phyloP scores from a whole-genome alignment of 1,139 yeast genomes.

The Insectozyma bohioensis region DNA sequence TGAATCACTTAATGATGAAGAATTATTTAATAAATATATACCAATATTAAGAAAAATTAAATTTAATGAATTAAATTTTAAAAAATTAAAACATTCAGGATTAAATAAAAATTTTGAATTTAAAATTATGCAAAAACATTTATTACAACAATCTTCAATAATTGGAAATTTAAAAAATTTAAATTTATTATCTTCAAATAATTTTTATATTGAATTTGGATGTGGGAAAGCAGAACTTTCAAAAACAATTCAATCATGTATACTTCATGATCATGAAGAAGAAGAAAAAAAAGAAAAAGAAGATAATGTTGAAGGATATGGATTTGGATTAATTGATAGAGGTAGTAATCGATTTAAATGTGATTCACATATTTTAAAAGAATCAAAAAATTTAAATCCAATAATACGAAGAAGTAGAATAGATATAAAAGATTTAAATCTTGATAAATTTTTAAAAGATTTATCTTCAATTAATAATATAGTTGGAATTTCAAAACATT shows the following conservation, averaged over 20 bases:
- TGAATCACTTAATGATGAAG: constrained; percentile 14
- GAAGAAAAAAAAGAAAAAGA: constrained; percentile 2
- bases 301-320: constrained; percentile 23
- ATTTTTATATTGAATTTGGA: constrained; percentile 73
- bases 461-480: constrained; percentile 20
- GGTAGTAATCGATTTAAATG: constrained; percentile 77
- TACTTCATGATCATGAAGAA: constrained; percentile 23
- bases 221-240: constrained; percentile 88
- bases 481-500: constrained; percentile 78
- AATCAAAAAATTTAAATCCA: constrained; percentile 34
- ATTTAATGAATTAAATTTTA: constrained; percentile 14
- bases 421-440: constrained; percentile 74
- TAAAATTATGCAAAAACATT: constrained; percentile 67
- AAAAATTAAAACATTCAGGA: constrained; percentile 27
- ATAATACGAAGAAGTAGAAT: constrained; percentile 55
- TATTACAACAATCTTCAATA: constrained; percentile 77
- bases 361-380: constrained; percentile 66
- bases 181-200: constrained; percentile 36
- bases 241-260: constrained; percentile 59
- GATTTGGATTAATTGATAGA: constrained; percentile 71
- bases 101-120: constrained; percentile 40
- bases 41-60: constrained; percentile 23
- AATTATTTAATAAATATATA: constrained; percentile 29
- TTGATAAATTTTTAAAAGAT: constrained; percentile 46
- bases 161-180: constrained; percentile 62